phyloP scores from a whole-genome alignment of 257 asterid species.

The Nyctanthes arbortristis region DNA sequence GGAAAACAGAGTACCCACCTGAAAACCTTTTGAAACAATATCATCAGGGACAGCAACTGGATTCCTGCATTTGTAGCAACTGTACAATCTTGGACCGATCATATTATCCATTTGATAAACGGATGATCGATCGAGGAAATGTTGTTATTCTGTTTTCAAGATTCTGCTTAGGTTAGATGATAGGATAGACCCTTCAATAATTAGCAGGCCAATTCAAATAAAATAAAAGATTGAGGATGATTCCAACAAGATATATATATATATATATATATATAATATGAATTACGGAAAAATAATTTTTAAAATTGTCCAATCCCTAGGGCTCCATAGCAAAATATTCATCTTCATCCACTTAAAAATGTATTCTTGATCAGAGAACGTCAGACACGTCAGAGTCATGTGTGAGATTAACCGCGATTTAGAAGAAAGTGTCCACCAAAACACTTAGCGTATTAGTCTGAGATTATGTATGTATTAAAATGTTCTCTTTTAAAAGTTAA shows the following conservation, averaged over 20 bases:
- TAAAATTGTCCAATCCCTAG: no score
- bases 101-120: conserved; percentile 24
- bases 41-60: conserved; percentile 64
- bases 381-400: no score
- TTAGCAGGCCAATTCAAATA: conserved; percentile 22
- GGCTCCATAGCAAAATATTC: no score
- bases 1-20: conserved; percentile 34
- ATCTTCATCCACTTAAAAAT: no score
- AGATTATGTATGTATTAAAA: no score
- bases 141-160: background rate
- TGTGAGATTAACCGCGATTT: no score
- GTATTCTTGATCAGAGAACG: no score
- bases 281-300: no score
- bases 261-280: no score
- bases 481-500: background rate
- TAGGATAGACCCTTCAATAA: background rate
- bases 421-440: no score
- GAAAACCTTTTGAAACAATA: conserved; percentile 55
- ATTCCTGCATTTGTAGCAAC: conserved; percentile 71
- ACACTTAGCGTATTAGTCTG: no score
- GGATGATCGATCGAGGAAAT: background rate
- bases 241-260: conserved; percentile 30
- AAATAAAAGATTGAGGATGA: conserved; percentile 30
- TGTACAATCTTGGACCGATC: conserved; percentile 48
- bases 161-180: conserved; percentile 13